Evolutionary conservation across 768 basidiomycete genomes (phyloP).

Genomic region (Pluteus cervinus): DNA sequence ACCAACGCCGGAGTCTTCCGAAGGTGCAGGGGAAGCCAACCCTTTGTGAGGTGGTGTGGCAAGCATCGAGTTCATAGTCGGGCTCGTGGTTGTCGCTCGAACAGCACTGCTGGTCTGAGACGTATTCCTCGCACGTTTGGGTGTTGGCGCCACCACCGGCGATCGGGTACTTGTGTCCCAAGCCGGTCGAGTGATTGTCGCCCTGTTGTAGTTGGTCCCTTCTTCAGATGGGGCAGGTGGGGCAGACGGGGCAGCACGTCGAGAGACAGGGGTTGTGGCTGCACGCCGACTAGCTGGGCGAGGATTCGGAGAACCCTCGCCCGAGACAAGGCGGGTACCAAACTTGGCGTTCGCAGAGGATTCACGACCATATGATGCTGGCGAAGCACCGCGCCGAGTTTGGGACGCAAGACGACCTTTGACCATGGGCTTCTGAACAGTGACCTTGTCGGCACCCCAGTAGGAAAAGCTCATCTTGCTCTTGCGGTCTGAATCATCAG

Average conservation of each 20-base stretch:
- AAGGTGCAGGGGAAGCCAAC: constrained; percentile 66
- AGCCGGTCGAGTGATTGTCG: constrained; percentile 69
- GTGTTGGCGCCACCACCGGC: constrained; percentile 27
- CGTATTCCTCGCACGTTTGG: constrained; percentile 63
- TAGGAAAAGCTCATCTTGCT: constrained; percentile 94
- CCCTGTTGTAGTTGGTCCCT: constrained; percentile 54
- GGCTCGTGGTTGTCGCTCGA: constrained; percentile 28
- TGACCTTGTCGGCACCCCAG: constrained; percentile 90
- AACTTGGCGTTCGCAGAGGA: constrained; percentile 93
- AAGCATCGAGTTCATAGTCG: constrained; percentile 23
- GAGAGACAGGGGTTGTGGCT: constrained; percentile 34
- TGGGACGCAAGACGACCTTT: constrained; percentile 38
- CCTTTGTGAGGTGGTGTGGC: constrained; percentile 28
- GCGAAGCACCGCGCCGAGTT: constrained; percentile 35
- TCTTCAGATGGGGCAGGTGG: constrained; percentile 50
- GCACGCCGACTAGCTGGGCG: constrained; percentile 66
- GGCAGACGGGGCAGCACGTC: too few relatives aligned
- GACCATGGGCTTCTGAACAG: constrained; percentile 71
- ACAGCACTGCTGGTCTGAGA: constrained; percentile 69
- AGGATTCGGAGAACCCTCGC: constrained; percentile 37
- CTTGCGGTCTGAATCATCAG: constrained; percentile 83
- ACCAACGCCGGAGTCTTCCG: constrained; percentile 80
- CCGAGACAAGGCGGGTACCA: constrained; percentile 73
- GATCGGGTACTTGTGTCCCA: constrained; percentile 63
- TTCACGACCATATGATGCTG: constrained; percentile 66